Base-by-base conservation (phyloP, 768 basidiomycete genomes). In the Hypsizygus marmoreus region DNA sequence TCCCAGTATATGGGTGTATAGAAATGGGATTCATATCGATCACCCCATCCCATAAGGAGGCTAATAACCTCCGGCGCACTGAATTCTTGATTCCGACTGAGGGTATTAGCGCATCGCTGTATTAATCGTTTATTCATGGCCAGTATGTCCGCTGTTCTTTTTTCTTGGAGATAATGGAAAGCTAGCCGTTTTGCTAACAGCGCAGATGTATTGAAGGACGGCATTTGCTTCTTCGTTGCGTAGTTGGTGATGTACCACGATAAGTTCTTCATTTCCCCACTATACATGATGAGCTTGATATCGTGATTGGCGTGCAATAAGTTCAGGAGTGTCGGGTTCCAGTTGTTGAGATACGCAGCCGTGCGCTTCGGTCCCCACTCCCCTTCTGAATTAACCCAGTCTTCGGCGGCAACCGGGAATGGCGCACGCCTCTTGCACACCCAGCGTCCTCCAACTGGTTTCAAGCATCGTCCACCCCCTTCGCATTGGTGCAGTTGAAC, bases 31-130 rank as follows among this genome's bases (percentile, higher is more conserved):
- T 54, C 39, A 19, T 57, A 70, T 0, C 48, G 34, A 38, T 75
- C 73, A 0, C 67, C 68, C 71, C 69, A 74, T 3, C 70, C 72
- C 70, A 73, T 74, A 0, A 76, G 34, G 33, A 73, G 70, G 8
- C 56, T 59, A 0, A 74, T 59, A 0, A 73, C 62, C 46, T 70
- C 68, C 0, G 67, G 66, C 0, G 60, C 70, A 12, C 67, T 63
- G 8, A 74, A 59, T 43, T 77, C 75, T 30, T 68, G 60, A 14
- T 70, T 47, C 0, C 58, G 17, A 16, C 58, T 67, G 1, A 77
- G 31, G 0, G 60, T 45, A 32, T 73, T 69, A 0, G 62, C 53
- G 25, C 69, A 69, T 5, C 64, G 55, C 23, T 64, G 58, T 0
- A 76, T 47, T 3, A 74, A 56, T 0, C 52, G 30, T 10, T 58